Evolutionary conservation across 139 green algal genomes (phyloP).

Genomic region (Ettlia oleoabundans): DNA sequence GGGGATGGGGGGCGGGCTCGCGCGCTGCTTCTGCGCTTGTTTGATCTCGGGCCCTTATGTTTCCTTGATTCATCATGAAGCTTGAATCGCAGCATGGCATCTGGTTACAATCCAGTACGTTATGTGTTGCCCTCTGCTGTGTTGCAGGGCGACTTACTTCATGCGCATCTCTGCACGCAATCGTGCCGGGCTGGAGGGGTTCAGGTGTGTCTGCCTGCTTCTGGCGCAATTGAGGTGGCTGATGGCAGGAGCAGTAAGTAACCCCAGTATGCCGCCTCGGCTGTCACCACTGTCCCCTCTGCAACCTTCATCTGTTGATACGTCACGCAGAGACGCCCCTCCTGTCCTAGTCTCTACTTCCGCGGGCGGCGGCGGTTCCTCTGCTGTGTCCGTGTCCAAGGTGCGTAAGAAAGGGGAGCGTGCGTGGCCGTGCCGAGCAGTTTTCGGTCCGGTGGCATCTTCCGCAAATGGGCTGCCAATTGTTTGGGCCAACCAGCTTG

Average conservation of each 20-base stretch:
- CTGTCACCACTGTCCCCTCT: background rate
- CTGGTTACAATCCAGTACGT: no score
- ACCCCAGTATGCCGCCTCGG: background rate
- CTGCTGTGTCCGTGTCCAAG: conserved; percentile 34
- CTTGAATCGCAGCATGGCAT: no score
- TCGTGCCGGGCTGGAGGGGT: conserved; percentile 48
- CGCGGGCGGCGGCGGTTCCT: conserved; percentile 33
- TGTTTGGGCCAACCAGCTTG: background rate
- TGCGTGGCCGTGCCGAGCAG: no score
- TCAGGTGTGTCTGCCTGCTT: background rate
- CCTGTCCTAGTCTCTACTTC: conserved; percentile 9
- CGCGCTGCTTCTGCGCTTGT: no score
- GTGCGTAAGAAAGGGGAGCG: no score
- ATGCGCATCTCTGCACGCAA: conserved; percentile 55
- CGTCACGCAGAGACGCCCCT: conserved; percentile 34
- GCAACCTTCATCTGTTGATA: background rate
- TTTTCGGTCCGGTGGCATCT: background rate
- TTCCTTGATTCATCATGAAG: no score
- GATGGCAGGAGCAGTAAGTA: background rate
- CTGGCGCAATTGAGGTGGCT: background rate
- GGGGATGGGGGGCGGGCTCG: no score
- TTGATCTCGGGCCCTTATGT: no score
- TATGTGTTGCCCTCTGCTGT: no score
- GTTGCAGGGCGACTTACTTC: conserved; percentile 47
- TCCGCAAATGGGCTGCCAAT: background rate